These are phyloP conservation scores for Saccharomyces hybrid DNA, from an alignment of 1,139 yeast genomes.

Conservation along the genomic window DNA sequence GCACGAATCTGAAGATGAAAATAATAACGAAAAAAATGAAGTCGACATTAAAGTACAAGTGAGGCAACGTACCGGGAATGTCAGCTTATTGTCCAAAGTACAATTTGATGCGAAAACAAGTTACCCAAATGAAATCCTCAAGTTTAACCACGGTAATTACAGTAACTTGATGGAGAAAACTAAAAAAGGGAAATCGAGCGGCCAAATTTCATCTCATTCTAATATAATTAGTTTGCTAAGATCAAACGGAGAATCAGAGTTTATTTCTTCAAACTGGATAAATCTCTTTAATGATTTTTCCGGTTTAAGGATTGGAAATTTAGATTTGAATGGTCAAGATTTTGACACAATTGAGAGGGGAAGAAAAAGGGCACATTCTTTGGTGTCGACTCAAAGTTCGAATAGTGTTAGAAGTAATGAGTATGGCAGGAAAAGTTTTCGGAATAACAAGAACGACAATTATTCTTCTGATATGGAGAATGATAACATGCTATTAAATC, in stretches of 20 bases:
- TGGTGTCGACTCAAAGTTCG: conserved; percentile 17
- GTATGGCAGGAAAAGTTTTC: conserved; percentile 21
- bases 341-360: conserved; percentile 18
- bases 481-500: conserved; percentile 17
- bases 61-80: not conserved
- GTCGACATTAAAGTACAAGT: not conserved
- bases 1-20: not conserved
- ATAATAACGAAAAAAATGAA: not conserved
- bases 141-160: conserved; percentile 20
- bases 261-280: not conserved
- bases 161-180: conserved; percentile 15
- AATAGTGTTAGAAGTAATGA: conserved; percentile 25
- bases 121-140: conserved; percentile 21
- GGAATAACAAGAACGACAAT: conserved; percentile 5
- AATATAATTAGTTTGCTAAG: not conserved
- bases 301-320: not conserved
- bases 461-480: conserved; percentile 5
- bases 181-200: conserved; percentile 6
- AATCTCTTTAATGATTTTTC: conserved; percentile 2
- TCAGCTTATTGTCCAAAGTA: not conserved
- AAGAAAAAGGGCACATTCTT: conserved; percentile 14
- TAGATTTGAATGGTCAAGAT: not conserved
- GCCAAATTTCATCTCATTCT: not conserved
- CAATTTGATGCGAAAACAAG: conserved; percentile 22
- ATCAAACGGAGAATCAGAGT: not conserved